These are phyloP conservation scores for Sindora glabra DNA, from an alignment of 306 rosid genomes.

Conservation along the genomic window DNA sequence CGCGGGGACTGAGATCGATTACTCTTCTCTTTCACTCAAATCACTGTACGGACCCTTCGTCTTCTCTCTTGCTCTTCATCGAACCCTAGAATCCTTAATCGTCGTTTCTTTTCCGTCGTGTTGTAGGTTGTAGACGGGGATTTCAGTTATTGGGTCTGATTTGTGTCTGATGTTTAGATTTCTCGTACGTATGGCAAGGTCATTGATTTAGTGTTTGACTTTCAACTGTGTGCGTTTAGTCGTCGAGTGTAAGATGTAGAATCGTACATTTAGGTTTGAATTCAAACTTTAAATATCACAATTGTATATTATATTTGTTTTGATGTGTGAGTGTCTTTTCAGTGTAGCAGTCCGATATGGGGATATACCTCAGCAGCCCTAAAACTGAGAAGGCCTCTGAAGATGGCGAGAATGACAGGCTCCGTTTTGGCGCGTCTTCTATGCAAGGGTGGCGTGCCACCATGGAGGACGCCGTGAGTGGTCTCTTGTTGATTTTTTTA, in stretches of 20 bases:
- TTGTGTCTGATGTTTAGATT: background rate
- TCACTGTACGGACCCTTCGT: background rate
- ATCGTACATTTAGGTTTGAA: slow-evolving; percentile 10
- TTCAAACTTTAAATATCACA: background rate
- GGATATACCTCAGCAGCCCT: slow-evolving; percentile 79
- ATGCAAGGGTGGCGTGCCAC: slow-evolving; percentile 99
- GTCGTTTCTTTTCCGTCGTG: background rate
- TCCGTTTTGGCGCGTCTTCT: slow-evolving; percentile 74
- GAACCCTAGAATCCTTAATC: slow-evolving; percentile 13
- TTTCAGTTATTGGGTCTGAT: background rate
- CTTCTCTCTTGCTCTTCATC: background rate
- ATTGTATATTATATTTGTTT: background rate
- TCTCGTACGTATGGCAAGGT: background rate
- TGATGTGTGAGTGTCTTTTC: background rate
- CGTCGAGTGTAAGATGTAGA: background rate
- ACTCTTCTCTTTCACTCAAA: background rate
- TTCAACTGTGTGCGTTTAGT: background rate
- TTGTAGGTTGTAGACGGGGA: background rate
- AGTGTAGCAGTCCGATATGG: slow-evolving; percentile 47
- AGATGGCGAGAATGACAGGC: slow-evolving; percentile 68
- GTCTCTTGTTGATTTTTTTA: background rate
- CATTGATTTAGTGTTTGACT: background rate
- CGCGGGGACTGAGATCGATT: background rate
- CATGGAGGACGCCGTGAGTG: slow-evolving; percentile 93
- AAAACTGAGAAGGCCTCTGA: slow-evolving; percentile 87